Base-by-base conservation (phyloP, 768 basidiomycete genomes). In the Sarcodon aspratus region DNA sequence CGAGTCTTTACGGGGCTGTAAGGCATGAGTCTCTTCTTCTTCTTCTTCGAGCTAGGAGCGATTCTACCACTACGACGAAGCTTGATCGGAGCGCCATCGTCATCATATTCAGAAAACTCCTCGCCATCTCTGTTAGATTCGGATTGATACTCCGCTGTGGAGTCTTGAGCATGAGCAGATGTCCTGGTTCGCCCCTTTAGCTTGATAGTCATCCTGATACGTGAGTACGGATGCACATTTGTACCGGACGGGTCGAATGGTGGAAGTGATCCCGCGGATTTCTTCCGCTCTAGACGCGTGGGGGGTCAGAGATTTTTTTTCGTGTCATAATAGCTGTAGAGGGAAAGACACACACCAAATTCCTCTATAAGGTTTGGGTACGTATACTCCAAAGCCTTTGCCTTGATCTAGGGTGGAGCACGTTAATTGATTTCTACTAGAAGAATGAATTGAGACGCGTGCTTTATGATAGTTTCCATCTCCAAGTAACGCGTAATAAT, bases 1-100 rank as follows among this genome's bases (percentile, higher is more conserved):
- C 79, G 73, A 35, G 75, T 74, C 63, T 80, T 86, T 59, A 63
- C 73, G 0, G 85, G 82, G 56, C 82, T 85, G 63, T 81, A 85
- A 7, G 82, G 82, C 34, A 84, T 71, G 35, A 59, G 57, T n/a
- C 43, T 46, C 44, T 51, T 51, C 33, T 51, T 54, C 33, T 51
- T 54, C n/a, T 51, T 50, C n/a, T 31, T 45, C 15, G 44, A 33
- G 1, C 53, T 50, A 6, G 56, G 49, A 13, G 49, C 45, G 18
- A 57, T 56, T n/a, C 49, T 47, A 42, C 48, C 50, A 47, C 53
- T 52, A 12, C 55, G 54, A 34, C 35, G 9, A 6, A 36, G 43
- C 5, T 7, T 21, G 7, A 11, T 31, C 31, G 53, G 55, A 9
- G 47, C 43, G 11, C 43, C 52, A 12, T 35, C 45, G 17, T 53